Evolutionary conservation across 805 yeast genomes (phyloP).

Genomic region (Blastobotrys mokoenaii): DNA sequence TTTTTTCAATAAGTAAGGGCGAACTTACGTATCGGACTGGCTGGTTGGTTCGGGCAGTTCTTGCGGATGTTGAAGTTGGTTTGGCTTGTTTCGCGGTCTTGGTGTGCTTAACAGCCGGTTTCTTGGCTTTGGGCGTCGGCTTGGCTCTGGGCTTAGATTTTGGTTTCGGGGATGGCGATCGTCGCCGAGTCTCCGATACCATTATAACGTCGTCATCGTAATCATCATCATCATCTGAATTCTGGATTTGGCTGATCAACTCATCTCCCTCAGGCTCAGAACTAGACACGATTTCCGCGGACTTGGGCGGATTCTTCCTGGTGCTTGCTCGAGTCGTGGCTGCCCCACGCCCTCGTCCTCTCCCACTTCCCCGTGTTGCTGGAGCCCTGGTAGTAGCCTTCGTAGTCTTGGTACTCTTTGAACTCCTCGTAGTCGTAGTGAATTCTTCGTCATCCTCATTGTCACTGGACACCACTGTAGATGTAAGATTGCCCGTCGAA

Average conservation of each 20-base stretch:
- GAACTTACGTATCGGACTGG: not conserved
- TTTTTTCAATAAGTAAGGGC: not conserved
- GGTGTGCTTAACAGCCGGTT: not conserved
- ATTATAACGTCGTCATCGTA: slow-evolving; percentile 1
- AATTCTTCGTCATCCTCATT: too few relatives aligned
- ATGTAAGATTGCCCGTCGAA: not conserved
- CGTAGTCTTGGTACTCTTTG: not conserved
- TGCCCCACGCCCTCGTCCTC: not conserved
- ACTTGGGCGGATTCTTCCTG: not conserved
- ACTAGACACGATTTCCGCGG: not conserved
- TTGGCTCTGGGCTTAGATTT: not conserved
- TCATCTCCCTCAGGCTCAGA: slow-evolving; percentile 13
- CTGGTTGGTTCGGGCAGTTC: not conserved
- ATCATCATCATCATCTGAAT: slow-evolving; percentile 5
- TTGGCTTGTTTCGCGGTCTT: not conserved
- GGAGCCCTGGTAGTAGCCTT: not conserved
- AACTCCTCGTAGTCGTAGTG: not conserved
- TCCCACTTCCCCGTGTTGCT: not conserved
- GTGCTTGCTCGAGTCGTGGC: not conserved
- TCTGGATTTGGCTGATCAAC: too few relatives aligned
- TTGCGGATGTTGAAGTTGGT: not conserved
- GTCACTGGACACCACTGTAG: too few relatives aligned
- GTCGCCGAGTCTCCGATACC: not conserved
- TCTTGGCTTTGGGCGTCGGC: not conserved
- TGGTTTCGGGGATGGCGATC: too few relatives aligned